Evolutionary conservation across 352 stramenopile genomes (phyloP).

Genomic region (Phytopythium montanum): DNA sequence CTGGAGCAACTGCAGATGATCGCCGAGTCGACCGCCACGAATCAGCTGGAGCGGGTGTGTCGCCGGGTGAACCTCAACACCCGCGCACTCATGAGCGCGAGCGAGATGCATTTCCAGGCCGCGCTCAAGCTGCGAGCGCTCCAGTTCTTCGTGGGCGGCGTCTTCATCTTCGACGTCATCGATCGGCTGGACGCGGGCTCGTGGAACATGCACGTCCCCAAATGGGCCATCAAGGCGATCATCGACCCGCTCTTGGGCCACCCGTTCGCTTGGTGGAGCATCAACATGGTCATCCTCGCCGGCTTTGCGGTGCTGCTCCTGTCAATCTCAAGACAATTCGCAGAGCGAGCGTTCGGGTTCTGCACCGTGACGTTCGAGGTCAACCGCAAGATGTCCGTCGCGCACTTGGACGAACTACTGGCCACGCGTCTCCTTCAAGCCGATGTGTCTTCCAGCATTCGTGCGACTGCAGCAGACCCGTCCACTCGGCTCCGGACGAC

Average conservation of each 20-base stretch:
- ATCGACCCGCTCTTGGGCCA: constrained; percentile 42
- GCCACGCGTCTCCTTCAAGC: constrained; percentile 15
- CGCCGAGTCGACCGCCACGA: constrained; percentile 86
- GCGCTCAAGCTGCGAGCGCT: constrained; percentile 83
- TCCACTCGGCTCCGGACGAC: constrained; percentile 80
- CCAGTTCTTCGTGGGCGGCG: constrained; percentile 90
- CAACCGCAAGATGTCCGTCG: constrained; percentile 38
- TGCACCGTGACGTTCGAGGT: constrained; percentile 83
- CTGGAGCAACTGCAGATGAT: constrained; percentile 95
- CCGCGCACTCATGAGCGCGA: constrained; percentile 79
- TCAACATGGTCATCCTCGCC: constrained; percentile 88
- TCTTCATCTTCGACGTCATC: constrained; percentile 94
- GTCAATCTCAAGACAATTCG: constrained; percentile 36
- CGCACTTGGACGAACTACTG: constrained; percentile 27
- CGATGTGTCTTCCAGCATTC: constrained; percentile 27
- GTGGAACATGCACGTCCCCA: constrained; percentile 89
- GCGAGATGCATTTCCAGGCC: constrained; percentile 61
- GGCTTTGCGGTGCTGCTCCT: constrained; percentile 50
- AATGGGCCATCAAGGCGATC: constrained; percentile 51
- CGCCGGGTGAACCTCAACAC: constrained; percentile 89
- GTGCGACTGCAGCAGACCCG: constrained; percentile 52
- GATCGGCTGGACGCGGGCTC: constrained; percentile 91
- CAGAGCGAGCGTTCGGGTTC: constrained; percentile 72
- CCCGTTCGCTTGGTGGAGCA: constrained; percentile 80
- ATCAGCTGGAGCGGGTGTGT: constrained; percentile 88